Evolutionary conservation across 192 early-diverging fungal genomes (phyloP), one percentile per base, ranked within the genome.

Genomic region (Linnemannia elongata): DNA sequence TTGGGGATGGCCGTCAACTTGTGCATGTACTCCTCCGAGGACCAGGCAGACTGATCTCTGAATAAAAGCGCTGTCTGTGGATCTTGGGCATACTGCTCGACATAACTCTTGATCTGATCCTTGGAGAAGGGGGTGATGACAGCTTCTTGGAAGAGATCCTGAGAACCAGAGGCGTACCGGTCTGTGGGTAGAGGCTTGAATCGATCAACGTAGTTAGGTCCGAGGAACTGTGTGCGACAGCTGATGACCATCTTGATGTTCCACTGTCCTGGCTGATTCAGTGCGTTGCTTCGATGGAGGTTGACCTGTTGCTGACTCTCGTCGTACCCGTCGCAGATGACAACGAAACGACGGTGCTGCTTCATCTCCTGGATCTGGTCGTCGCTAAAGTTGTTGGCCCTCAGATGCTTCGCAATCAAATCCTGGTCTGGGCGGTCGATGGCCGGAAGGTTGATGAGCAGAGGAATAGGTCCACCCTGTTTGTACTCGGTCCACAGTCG

Each of bases 241-340:
- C 35, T 36, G 17, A 70, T 70, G 69, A 70, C 36, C 38, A 70
- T 41, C 69, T 70, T 70, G 15, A 20, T 13, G 5, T 38, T 30
- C 69, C 69, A 70, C 17, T 70, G 69, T 2, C 38, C 47, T 17
- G 10, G 13, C 47, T 49, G 47, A 15, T 49, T 49, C 13, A 49
- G 4, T 12, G 3, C 3, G 47, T 49, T 49, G 47, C 10, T 49
- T 8, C 13, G 10, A 12, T 49, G 47, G 15, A 49, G 47, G 47
- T 70, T 70, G 69, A 20, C 12, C 36, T 20, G 3, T 1, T 18
- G 30, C 6, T 70, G 69, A 20, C 69, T 36, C 17, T 70, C 69
- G 36, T 70, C 69, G 36, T 70, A 70, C 15, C 69, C 69, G 41
- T 70, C 69, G 36, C 69, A 70, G 18, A 70, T 30, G 3, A 70